Evolutionary conservation across 2,329 filamentous ascomycete species (phyloP).

Genomic region (Onygenales sp.): DNA sequence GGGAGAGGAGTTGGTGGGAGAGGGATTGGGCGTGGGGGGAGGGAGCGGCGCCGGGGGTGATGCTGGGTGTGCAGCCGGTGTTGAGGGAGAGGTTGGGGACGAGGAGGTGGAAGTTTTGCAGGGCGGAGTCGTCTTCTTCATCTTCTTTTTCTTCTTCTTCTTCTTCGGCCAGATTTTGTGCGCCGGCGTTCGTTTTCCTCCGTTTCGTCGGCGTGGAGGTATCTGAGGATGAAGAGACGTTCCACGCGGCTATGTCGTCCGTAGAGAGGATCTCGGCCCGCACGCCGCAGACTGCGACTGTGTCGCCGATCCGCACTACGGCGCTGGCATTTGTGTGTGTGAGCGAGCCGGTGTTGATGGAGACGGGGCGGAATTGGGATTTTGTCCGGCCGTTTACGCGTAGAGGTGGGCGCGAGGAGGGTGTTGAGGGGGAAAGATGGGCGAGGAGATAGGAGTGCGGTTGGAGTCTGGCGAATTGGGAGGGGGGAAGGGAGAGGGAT

Average conservation of each 20-base stretch:
- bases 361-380: constrained; percentile 59
- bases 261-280: constrained; percentile 74
- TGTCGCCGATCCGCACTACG: constrained; percentile 79
- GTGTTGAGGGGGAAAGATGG: constrained; percentile 58
- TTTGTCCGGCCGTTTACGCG: constrained; percentile 76
- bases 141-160: constrained; percentile 37
- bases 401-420: constrained; percentile 44
- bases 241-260: constrained; percentile 56
- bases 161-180: constrained; percentile 10
- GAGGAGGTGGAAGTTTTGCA: constrained; percentile 54
- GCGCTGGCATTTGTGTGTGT: constrained; percentile 86
- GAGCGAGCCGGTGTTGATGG: constrained; percentile 72
- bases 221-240: constrained; percentile 28
- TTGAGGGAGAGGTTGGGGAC: constrained; percentile 91
- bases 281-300: constrained; percentile 88
- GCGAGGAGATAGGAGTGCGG: constrained; percentile 84
- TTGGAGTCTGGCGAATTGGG: constrained; percentile 71
- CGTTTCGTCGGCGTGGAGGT: constrained; percentile 25
- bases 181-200: constrained; percentile 17
- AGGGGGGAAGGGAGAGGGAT: constrained; percentile 54
- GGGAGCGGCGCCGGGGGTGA: constrained; percentile 75
- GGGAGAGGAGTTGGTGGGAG: constrained; percentile 66
- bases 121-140: constrained; percentile 34
- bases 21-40: constrained; percentile 73
- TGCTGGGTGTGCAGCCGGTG: constrained; percentile 79